These are phyloP conservation scores for Ceratocystis eucalypticola DNA, from an alignment of 2,329 filamentous ascomycete species.

Conservation along the genomic window DNA sequence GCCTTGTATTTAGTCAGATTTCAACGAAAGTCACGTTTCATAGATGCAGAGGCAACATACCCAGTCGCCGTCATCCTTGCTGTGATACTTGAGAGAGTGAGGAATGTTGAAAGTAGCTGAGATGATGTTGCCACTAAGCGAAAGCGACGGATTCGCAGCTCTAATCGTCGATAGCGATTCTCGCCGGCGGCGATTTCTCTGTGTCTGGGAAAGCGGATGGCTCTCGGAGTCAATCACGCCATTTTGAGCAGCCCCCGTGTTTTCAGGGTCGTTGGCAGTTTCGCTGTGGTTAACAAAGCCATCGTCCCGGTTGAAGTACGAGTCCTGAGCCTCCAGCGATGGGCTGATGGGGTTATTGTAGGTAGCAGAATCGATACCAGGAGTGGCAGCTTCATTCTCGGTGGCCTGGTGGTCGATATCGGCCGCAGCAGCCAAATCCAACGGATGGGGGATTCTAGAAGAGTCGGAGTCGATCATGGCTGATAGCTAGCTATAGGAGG, in stretches of 20 bases:
- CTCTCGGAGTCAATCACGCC: conserved; percentile 4
- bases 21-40: background rate
- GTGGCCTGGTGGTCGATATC: conserved; percentile 19
- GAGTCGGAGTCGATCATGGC: conserved; percentile 9
- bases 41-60: conserved; percentile 30
- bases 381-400: conserved; percentile 24
- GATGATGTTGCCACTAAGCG: conserved; percentile 51
- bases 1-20: background rate
- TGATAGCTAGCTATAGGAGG: background rate
- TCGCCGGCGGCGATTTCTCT: conserved; percentile 27
- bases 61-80: conserved; percentile 42
- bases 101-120: conserved; percentile 53
- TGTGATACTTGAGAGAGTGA: conserved; percentile 42
- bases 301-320: conserved; percentile 23
- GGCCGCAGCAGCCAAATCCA: conserved; percentile 11
- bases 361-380: conserved; percentile 24
- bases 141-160: conserved; percentile 42
- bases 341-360: conserved; percentile 20
- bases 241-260: background rate
- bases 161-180: conserved; percentile 44
- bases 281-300: conserved; percentile 9
- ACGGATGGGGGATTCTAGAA: conserved; percentile 13
- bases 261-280: background rate
- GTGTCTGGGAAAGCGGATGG: conserved; percentile 18
- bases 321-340: conserved; percentile 18